Conservation (phyloP, 31 red algal species). For the Porphyra umbilicalis region DNA sequence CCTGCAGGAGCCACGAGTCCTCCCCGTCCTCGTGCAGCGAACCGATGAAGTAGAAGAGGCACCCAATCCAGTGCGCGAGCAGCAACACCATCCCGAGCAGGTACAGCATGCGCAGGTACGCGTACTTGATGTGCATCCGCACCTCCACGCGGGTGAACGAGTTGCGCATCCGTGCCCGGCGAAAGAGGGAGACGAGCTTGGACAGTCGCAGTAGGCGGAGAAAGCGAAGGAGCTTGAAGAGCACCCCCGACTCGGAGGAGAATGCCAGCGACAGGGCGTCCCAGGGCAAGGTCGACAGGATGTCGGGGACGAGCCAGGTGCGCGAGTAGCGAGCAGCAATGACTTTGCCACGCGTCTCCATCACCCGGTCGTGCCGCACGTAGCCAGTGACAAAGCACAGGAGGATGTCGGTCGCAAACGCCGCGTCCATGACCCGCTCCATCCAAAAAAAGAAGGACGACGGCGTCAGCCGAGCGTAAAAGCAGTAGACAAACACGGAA, state of each 20-base stretch:
- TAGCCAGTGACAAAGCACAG: conserved; percentile 52
- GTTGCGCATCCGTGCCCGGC: conserved; percentile 17
- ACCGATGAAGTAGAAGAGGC: conserved; percentile 69
- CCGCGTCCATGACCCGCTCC: conserved; percentile 47
- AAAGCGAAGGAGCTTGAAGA: conserved; percentile 43
- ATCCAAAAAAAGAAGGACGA: conserved; percentile 46
- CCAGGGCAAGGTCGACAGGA: conserved; percentile 62
- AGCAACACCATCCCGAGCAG: conserved; percentile 26
- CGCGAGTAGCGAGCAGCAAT: conserved; percentile 17
- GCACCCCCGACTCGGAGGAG: conserved; percentile 5
- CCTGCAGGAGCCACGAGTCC: neutral
- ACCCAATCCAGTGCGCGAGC: conserved; percentile 61
- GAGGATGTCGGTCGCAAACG: conserved; percentile 45
- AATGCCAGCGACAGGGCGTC: conserved; percentile 19
- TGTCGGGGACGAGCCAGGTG: conserved; percentile 37
- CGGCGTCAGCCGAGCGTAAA: conserved; percentile 17
- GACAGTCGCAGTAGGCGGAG: conserved; percentile 41
- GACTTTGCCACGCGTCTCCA: conserved; percentile 1
- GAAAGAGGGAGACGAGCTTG: conserved; percentile 42
- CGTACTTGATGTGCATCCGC: conserved; percentile 53
- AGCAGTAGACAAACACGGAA: conserved; percentile 63
- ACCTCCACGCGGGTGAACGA: conserved; percentile 43
- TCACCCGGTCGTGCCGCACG: conserved; percentile 10
- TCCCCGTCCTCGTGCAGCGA: neutral
- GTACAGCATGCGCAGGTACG: conserved; percentile 21